Conservation (phyloP, 768 basidiomycete species). For the Lactarius trivialis region DNA sequence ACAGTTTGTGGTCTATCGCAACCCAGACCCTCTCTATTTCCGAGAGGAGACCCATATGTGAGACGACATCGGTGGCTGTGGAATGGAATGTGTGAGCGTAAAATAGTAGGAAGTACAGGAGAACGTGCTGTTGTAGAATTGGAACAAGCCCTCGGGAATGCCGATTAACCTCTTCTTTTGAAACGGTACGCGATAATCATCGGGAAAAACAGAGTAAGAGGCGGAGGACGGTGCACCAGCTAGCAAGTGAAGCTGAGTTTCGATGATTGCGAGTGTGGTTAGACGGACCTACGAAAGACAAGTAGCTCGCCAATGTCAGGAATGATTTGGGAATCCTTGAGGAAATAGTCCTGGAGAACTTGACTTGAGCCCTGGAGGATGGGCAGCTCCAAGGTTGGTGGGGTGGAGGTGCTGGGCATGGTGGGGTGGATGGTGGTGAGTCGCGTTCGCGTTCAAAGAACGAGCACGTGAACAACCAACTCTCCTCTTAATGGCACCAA, state of each 20-base stretch:
- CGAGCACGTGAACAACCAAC: slow-evolving; percentile 5
- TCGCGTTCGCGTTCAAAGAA: neutral
- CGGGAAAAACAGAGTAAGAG: slow-evolving; percentile 71
- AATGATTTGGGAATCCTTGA: slow-evolving; percentile 66
- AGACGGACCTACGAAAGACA: slow-evolving; percentile 40
- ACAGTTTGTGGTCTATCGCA: slow-evolving; percentile 87
- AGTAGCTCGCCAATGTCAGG: slow-evolving; percentile 72
- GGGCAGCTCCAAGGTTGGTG: slow-evolving; percentile 46
- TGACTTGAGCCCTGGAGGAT: slow-evolving; percentile 61
- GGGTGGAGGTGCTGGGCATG: slow-evolving; percentile 15
- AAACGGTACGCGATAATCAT: slow-evolving; percentile 72
- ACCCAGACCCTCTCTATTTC: slow-evolving; percentile 96
- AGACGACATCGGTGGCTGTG: slow-evolving; percentile 58
- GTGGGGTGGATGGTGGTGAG: too few species aligned
- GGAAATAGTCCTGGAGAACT: slow-evolving; percentile 59
- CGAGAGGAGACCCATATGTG: slow-evolving; percentile 86
- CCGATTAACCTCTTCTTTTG: slow-evolving; percentile 69
- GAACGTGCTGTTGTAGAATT: slow-evolving; percentile 62
- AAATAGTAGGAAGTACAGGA: neutral
- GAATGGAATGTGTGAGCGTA: slow-evolving; percentile 12
- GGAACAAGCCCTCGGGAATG: slow-evolving; percentile 73
- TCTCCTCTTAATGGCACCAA: slow-evolving; percentile 31
- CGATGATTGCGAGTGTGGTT: neutral
- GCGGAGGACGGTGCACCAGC: slow-evolving; percentile 64
- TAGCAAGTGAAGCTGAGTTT: slow-evolving; percentile 25